These are phyloP conservation scores for Ophiostoma novo-ulmi DNA, from an alignment of 2,329 filamentous ascomycete species.

Conservation along the genomic window DNA sequence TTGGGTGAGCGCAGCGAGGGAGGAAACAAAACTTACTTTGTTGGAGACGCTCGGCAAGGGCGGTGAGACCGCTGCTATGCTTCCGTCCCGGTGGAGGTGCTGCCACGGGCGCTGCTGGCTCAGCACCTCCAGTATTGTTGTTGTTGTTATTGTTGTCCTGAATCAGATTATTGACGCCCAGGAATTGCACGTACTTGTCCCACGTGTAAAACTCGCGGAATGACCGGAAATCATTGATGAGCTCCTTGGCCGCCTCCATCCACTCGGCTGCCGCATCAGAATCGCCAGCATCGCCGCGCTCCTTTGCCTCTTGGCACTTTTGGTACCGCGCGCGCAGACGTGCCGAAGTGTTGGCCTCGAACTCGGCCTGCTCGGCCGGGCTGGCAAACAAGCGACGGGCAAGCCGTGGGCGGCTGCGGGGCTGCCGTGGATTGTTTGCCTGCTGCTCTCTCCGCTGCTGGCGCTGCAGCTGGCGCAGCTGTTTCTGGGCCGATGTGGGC, in stretches of 20 bases:
- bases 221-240: conserved; percentile 59
- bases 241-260: conserved; percentile 54
- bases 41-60: conserved; percentile 52
- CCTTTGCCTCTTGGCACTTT: conserved; percentile 40
- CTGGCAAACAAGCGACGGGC: conserved; percentile 29
- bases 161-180: conserved; percentile 41
- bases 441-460: conserved; percentile 16
- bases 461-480: neutral
- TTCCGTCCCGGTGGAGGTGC: conserved; percentile 12
- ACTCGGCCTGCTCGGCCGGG: conserved; percentile 30
- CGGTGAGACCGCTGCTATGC: conserved; percentile 43
- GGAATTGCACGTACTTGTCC: conserved; percentile 59
- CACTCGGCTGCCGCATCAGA: conserved; percentile 46
- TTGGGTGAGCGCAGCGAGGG: conserved; percentile 21
- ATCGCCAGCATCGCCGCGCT: conserved; percentile 34
- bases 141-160: conserved; percentile 30
- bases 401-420: conserved; percentile 23
- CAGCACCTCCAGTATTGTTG: neutral
- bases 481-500: neutral
- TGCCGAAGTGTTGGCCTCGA: conserved; percentile 31
- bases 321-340: conserved; percentile 39
- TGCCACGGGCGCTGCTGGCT: neutral
- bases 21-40: conserved; percentile 41
- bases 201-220: conserved; percentile 61
- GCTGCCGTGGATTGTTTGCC: conserved; percentile 22